Conservation (phyloP, 768 basidiomycete genomes). For the Tulasnella sp. region DNA sequence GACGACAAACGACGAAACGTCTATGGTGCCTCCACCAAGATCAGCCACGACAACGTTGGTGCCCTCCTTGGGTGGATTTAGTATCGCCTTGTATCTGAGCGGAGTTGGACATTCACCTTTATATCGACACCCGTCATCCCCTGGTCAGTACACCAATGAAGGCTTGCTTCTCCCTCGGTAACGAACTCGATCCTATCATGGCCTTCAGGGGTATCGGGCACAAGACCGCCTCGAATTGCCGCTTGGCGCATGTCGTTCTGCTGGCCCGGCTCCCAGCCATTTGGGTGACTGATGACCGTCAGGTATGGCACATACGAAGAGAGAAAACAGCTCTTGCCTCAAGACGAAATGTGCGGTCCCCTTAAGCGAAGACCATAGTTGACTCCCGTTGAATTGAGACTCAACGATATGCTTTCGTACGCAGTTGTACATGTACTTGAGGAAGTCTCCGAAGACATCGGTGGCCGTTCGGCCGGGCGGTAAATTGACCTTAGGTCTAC, state of each 20-base stretch:
- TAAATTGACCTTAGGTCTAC: background rate
- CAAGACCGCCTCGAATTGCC: constrained; percentile 49
- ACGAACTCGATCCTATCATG: no score
- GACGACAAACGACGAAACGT: constrained; percentile 53
- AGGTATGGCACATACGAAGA: no score
- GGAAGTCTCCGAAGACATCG: constrained; percentile 21
- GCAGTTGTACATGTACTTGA: background rate
- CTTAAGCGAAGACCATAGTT: no score
- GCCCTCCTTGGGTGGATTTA: no score
- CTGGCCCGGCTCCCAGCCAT: no score
- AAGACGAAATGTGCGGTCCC: no score
- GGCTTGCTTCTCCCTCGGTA: constrained; percentile 59
- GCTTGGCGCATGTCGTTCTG: constrained; percentile 50
- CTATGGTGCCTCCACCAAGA: constrained; percentile 54
- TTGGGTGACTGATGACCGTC: no score
- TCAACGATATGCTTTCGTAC: background rate
- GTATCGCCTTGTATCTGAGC: no score
- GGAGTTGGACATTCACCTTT: no score
- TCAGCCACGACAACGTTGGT: constrained; percentile 52
- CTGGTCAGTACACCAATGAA: constrained; percentile 53
- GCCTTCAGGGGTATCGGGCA: constrained; percentile 47
- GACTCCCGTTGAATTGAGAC: no score
- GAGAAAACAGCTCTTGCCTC: no score
- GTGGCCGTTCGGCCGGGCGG: background rate
- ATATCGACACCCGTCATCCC: constrained; percentile 43